A percentile compares a stretch with the other conserved stretches of the same genome.
phyloP scores from a whole-genome alignment of 768 basidiomycete genomes.

The Kwoniella europaea region DNA sequence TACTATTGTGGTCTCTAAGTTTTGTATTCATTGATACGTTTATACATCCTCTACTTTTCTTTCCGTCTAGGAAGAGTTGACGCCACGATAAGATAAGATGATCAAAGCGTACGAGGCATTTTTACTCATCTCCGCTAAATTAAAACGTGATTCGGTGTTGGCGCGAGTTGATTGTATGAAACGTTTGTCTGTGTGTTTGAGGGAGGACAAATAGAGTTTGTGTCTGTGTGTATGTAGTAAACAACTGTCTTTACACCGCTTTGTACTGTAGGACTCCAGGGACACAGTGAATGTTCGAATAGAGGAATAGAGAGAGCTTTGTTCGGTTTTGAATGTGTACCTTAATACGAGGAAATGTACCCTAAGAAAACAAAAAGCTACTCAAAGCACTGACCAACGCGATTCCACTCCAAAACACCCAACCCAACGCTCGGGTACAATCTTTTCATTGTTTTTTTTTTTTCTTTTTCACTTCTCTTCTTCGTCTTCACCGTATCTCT shows the following conservation, averaged over 20 bases:
- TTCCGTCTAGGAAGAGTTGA: background rate
- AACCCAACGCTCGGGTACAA: conserved; percentile 1
- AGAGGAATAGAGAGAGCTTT: background rate
- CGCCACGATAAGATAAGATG: background rate
- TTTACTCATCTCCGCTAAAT: background rate
- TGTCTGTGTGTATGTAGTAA: conserved; percentile 1
- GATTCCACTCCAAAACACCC: background rate
- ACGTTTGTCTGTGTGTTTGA: conserved; percentile 5
- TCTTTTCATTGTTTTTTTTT: no score
- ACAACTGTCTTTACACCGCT: background rate
- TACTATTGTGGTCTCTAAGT: background rate
- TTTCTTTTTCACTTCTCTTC: background rate
- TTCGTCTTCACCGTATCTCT: background rate
- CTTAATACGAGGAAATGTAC: background rate
- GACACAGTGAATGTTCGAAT: background rate
- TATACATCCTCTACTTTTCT: background rate
- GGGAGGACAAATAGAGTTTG: conserved; percentile 1
- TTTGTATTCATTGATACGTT: background rate
- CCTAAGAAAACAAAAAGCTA: background rate
- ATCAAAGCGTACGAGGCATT: background rate
- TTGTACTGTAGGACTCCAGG: no score
- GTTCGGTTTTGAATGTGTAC: background rate
- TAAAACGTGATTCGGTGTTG: background rate
- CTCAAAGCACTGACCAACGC: conserved; percentile 10
- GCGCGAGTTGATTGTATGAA: conserved; percentile 8